phyloP scores from a whole-genome alignment of 2,329 filamentous ascomycete genomes.

The Penicillium verrucosum region DNA sequence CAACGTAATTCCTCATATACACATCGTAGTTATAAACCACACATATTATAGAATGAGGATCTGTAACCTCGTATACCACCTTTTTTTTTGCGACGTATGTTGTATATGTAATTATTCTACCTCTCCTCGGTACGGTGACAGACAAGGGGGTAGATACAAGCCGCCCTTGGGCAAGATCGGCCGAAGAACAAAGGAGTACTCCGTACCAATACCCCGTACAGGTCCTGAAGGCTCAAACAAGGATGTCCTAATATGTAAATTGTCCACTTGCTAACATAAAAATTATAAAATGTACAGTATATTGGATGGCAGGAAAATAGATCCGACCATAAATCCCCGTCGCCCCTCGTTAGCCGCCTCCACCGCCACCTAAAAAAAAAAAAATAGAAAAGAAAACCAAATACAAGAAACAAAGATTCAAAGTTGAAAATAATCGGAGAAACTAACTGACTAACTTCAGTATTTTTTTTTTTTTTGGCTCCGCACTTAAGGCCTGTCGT shows the following conservation, averaged over 20 bases:
- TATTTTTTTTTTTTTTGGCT: background rate
- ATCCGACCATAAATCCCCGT: background rate
- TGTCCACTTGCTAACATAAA: background rate
- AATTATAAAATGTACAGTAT: no score
- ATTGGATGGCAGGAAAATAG: background rate
- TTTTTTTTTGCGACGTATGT: background rate
- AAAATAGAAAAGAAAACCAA: background rate
- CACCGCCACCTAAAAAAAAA: constrained; percentile 2
- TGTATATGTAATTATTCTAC: background rate
- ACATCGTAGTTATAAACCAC: background rate
- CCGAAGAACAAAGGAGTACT: background rate
- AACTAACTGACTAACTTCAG: background rate
- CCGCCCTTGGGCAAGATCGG: constrained; percentile 4
- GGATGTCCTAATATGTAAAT: background rate
- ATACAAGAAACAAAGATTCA: background rate
- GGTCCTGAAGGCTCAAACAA: background rate
- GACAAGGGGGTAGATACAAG: background rate
- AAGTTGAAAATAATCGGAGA: background rate
- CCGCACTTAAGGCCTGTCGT: constrained; percentile 3
- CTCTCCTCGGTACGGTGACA: background rate
- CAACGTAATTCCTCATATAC: background rate
- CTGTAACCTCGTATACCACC: background rate
- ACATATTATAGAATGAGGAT: background rate
- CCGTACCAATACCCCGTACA: background rate
- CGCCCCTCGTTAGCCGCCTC: constrained; percentile 6